These are phyloP conservation scores for Ophiostoma ulmi DNA, from an alignment of 2,329 filamentous ascomycete genomes.

Conservation along the genomic window DNA sequence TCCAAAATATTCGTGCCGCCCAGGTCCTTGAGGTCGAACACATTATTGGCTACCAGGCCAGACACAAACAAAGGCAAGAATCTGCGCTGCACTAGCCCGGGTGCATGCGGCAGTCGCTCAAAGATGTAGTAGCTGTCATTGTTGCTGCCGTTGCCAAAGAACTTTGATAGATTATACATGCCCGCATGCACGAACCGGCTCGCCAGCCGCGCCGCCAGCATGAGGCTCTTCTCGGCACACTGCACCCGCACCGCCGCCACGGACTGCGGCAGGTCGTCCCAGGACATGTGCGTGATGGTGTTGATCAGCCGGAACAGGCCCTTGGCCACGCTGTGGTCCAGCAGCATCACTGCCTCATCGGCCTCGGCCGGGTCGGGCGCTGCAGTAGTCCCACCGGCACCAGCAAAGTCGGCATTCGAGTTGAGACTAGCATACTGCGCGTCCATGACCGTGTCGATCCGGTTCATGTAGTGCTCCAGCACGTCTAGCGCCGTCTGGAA, in stretches of 20 bases:
- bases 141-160: conserved; percentile 40
- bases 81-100: conserved; percentile 41
- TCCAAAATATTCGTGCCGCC: conserved; percentile 42
- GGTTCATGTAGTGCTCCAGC: conserved; percentile 44
- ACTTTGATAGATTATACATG: conserved; percentile 41
- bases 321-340: conserved; percentile 47
- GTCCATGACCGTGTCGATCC: conserved; percentile 40
- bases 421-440: conserved; percentile 39
- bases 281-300: conserved; percentile 20
- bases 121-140: conserved; percentile 48
- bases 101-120: conserved; percentile 37
- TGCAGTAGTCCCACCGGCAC: conserved; percentile 29
- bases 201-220: conserved; percentile 44
- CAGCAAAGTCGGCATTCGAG: conserved; percentile 30
- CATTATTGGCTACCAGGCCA: conserved; percentile 43
- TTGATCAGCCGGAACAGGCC: conserved; percentile 44
- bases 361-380: conserved; percentile 34
- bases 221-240: conserved; percentile 44
- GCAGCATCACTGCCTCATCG: conserved; percentile 46
- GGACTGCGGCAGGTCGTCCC: conserved; percentile 12
- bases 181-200: conserved; percentile 37
- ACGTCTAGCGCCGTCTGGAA: conserved; percentile 44
- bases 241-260: conserved; percentile 8
- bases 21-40: conserved; percentile 46
- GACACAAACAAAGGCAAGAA: conserved; percentile 49